A percentile compares a stretch with the other conserved stretches of the same genome.
phyloP scores from a whole-genome alignment of 257 asterid species.

The Anisodus acutangulus region DNA sequence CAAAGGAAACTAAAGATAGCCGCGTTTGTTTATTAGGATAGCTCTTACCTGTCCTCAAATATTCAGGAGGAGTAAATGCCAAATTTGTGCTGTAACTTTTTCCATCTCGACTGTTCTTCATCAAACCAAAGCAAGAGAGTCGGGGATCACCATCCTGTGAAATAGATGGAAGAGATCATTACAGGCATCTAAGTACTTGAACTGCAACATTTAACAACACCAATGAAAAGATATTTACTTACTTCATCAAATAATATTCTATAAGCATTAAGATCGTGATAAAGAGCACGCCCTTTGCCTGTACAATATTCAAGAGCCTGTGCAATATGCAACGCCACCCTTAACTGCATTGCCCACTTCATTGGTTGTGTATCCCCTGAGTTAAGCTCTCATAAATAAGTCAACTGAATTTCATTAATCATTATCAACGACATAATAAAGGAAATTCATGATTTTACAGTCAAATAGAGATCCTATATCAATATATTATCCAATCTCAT shows the following conservation, averaged over 20 bases:
- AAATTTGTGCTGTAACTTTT: slow-evolving; percentile 86
- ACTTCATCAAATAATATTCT: slow-evolving; percentile 26
- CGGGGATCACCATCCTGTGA: slow-evolving; percentile 80
- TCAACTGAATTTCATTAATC: neutral
- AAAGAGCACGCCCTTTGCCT: slow-evolving; percentile 57
- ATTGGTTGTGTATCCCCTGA: slow-evolving; percentile 79
- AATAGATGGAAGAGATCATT: neutral
- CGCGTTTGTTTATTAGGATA: neutral
- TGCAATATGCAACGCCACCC: slow-evolving; percentile 68
- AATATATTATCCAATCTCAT: neutral
- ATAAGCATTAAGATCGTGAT: slow-evolving; percentile 52
- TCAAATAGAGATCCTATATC: neutral
- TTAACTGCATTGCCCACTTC: slow-evolving; percentile 85
- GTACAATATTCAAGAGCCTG: slow-evolving; percentile 70
- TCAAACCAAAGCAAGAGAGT: slow-evolving; percentile 75
- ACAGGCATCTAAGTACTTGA: slow-evolving; percentile 19
- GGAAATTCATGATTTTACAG: slow-evolving; percentile 19
- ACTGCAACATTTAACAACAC: neutral
- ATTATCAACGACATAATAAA: neutral
- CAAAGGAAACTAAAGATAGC: neutral
- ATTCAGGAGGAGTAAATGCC: slow-evolving; percentile 82
- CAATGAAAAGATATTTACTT: slow-evolving; percentile 13
- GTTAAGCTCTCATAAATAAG: neutral
- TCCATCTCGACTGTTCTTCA: slow-evolving; percentile 81
- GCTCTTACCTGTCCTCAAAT: slow-evolving; percentile 61